phyloP scores from a whole-genome alignment of 2,329 filamentous ascomycete species.

The Chalara sp. region DNA sequence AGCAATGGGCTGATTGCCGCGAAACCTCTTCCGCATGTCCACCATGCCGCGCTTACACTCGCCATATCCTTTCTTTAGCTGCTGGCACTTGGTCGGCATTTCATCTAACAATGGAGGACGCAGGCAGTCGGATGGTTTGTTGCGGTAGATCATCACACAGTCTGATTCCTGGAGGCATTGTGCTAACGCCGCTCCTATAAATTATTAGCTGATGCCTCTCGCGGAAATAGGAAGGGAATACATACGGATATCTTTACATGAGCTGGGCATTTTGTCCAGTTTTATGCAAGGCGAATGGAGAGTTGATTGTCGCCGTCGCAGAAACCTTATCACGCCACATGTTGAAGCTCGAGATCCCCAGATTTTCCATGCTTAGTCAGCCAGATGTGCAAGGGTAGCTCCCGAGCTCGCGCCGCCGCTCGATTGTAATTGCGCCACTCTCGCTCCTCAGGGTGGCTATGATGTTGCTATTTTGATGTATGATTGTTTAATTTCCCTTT shows the following conservation, averaged over 20 bases:
- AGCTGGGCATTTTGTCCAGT: conserved; percentile 67
- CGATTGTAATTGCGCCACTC: too few relatives aligned
- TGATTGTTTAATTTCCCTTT: too few relatives aligned
- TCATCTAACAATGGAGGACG: conserved; percentile 73
- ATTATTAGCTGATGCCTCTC: not conserved
- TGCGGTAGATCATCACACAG: conserved; percentile 88
- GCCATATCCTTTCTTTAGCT: conserved; percentile 86
- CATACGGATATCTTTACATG: conserved; percentile 94
- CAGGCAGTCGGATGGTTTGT: conserved; percentile 82
- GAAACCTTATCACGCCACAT: too few relatives aligned
- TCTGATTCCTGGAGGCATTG: conserved; percentile 94
- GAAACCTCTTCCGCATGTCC: conserved; percentile 97
- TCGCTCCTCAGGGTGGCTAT: too few relatives aligned
- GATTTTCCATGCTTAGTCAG: too few relatives aligned
- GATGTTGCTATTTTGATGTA: too few relatives aligned
- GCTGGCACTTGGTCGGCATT: conserved; percentile 82
- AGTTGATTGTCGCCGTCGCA: too few relatives aligned
- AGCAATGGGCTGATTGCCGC: conserved; percentile 82
- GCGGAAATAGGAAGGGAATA: conserved; percentile 12
- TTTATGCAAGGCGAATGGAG: too few relatives aligned
- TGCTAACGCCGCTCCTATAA: conserved; percentile 80
- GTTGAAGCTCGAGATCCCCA: too few relatives aligned
- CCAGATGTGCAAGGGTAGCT: too few relatives aligned
- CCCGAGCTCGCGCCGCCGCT: too few relatives aligned
- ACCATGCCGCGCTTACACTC: conserved; percentile 95